Evolutionary conservation across 176 grass and related monocot species (phyloP).

Genomic region (Poa pratensis): DNA sequence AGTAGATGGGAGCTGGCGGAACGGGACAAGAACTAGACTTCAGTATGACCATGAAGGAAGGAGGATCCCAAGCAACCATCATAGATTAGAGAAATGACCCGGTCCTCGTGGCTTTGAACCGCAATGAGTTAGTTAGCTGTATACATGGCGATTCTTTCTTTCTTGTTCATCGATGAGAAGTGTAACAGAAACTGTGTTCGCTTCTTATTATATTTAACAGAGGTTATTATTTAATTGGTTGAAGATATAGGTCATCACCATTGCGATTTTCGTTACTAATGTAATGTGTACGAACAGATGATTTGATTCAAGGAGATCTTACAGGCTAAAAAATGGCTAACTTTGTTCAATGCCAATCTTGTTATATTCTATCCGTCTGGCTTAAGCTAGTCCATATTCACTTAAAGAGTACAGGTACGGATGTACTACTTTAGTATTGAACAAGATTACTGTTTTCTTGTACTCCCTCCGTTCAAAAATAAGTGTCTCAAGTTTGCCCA

Average conservation of each 20-base stretch:
- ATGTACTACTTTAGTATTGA: no score
- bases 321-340: no score
- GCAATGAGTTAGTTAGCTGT: constrained; percentile 14
- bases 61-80: constrained; percentile 60
- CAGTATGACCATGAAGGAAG: constrained; percentile 54
- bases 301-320: constrained; percentile 46
- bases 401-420: no score
- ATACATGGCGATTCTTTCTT: constrained; percentile 40
- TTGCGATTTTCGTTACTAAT: constrained; percentile 52
- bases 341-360: no score
- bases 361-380: no score
- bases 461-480: no score
- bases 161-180: constrained; percentile 21
- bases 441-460: no score
- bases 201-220: constrained; percentile 40
- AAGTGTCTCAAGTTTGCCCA: no score
- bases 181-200: constrained; percentile 53
- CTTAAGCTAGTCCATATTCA: no score
- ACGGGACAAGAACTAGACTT: constrained; percentile 48
- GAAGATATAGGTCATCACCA: constrained; percentile 55
- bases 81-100: constrained; percentile 51
- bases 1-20: constrained; percentile 43
- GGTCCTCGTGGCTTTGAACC: constrained; percentile 39
- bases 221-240: constrained; percentile 31
- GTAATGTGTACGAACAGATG: constrained; percentile 44